These are phyloP conservation scores for Geotrichum klebahnii DNA, from an alignment of 1,139 yeast genomes.

Conservation along the genomic window DNA sequence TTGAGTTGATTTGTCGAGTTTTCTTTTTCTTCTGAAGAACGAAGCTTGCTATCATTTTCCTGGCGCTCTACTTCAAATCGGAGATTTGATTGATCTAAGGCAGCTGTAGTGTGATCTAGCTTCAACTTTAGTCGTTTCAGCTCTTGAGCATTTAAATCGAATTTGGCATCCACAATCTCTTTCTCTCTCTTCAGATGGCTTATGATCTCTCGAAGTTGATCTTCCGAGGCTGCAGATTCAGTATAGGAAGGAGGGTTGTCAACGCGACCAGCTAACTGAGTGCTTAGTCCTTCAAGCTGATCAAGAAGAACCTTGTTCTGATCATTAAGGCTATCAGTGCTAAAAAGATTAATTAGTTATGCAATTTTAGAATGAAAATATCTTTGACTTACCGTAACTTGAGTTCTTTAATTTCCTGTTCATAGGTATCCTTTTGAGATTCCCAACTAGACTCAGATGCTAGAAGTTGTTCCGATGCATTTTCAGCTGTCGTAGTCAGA, in stretches of 20 bases:
- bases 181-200: conserved; percentile 68
- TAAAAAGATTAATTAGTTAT: conserved; percentile 24
- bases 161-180: conserved; percentile 63
- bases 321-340: conserved; percentile 54
- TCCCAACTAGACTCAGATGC: conserved; percentile 46
- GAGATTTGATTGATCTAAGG: conserved; percentile 36
- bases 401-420: conserved; percentile 51
- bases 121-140: conserved; percentile 44
- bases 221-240: conserved; percentile 28
- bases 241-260: conserved; percentile 20
- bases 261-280: conserved; percentile 21
- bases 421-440: conserved; percentile 43
- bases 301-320: conserved; percentile 67
- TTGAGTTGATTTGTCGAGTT: conserved; percentile 57
- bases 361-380: background rate
- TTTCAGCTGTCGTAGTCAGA: conserved; percentile 38
- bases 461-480: conserved; percentile 36
- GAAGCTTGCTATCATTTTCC: conserved; percentile 33
- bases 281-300: conserved; percentile 53
- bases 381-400: conserved; percentile 37
- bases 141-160: conserved; percentile 50
- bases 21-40: conserved; percentile 45
- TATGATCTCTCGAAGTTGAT: conserved; percentile 54
- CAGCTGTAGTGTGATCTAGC: conserved; percentile 34
- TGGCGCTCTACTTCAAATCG: conserved; percentile 32